Percentiles rank a stretch among this genome's conserved stretches.
These are phyloP conservation scores for Penicillium frequentans DNA, from an alignment of 2,329 filamentous ascomycete species.

Conservation along the genomic window DNA sequence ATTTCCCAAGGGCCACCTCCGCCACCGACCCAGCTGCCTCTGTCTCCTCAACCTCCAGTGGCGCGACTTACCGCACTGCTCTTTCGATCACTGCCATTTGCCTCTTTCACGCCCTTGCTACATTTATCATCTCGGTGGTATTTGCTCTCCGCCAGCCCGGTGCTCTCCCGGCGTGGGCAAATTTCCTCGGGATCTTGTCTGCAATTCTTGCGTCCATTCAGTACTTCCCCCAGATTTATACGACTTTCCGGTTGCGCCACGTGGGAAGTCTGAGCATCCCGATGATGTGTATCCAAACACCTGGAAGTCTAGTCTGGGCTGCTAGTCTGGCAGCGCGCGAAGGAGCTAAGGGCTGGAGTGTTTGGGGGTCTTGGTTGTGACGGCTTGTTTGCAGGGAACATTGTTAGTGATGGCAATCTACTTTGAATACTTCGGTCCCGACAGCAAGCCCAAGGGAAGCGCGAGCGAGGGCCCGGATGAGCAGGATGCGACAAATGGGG, in stretches of 20 bases:
- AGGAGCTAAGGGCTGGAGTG: slow-evolving; percentile 85
- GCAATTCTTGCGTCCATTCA: slow-evolving; percentile 80
- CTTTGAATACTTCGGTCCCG: slow-evolving; percentile 55
- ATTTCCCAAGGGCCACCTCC: slow-evolving; percentile 71
- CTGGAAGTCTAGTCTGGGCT: slow-evolving; percentile 87
- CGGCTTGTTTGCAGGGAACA: slow-evolving; percentile 78
- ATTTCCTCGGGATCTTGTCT: slow-evolving; percentile 77
- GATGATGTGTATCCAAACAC: slow-evolving; percentile 98
- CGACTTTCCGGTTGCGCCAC: slow-evolving; percentile 79
- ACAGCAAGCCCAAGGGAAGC: slow-evolving; percentile 42
- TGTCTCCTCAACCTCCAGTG: slow-evolving; percentile 42
- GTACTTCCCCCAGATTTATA: slow-evolving; percentile 94
- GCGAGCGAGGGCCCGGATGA: slow-evolving; percentile 1
- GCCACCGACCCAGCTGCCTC: slow-evolving; percentile 44
- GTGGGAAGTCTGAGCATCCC: slow-evolving; percentile 90
- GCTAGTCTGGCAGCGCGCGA: slow-evolving; percentile 77
- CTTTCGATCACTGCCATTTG: slow-evolving; percentile 71
- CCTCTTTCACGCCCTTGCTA: slow-evolving; percentile 71
- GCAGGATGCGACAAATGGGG: slow-evolving; percentile 17
- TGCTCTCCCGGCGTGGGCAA: slow-evolving; percentile 76
- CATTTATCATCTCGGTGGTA: slow-evolving; percentile 63
- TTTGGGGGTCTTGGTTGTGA: slow-evolving; percentile 90
- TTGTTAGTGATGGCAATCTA: slow-evolving; percentile 77
- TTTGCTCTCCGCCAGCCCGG: slow-evolving; percentile 64
- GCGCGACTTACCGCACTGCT: slow-evolving; percentile 75